Conservation (phyloP, 2,329 filamentous ascomycete genomes). For the Orbilia ellipsospora region DNA sequence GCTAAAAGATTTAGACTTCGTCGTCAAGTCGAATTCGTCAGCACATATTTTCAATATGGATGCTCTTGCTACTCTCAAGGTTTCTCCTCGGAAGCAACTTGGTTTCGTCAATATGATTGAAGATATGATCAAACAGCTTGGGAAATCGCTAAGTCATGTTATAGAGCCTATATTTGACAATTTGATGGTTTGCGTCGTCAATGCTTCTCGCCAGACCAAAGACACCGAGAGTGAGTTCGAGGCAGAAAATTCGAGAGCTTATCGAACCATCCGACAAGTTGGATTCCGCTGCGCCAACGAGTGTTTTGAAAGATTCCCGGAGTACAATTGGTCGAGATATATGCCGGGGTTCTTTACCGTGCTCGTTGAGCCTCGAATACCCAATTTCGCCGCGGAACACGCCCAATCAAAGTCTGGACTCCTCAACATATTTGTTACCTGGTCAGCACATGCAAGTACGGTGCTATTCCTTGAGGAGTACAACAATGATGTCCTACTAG, state of each 20-base stretch:
- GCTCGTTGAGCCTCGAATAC: conserved; percentile 79
- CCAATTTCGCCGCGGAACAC: conserved; percentile 83
- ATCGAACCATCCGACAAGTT: conserved; percentile 73
- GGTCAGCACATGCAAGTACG: conserved; percentile 76
- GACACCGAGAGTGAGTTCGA: conserved; percentile 60
- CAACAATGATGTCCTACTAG: conserved; percentile 71
- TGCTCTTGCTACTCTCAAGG: conserved; percentile 69
- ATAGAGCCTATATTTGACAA: conserved; percentile 79
- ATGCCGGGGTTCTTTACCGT: conserved; percentile 77
- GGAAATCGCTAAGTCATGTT: conserved; percentile 76
- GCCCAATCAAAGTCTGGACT: conserved; percentile 88
- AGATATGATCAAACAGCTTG: conserved; percentile 84
- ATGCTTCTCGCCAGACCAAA: conserved; percentile 70
- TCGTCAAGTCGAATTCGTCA: conserved; percentile 67
- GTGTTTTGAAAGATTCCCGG: conserved; percentile 78
- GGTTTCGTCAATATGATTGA: conserved; percentile 93
- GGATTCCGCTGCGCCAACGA: conserved; percentile 85
- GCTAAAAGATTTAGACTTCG: conserved; percentile 71
- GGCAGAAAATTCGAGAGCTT: conserved; percentile 46
- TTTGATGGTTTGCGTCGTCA: conserved; percentile 71
- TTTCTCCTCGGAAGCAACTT: conserved; percentile 81
- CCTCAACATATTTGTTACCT: conserved; percentile 81
- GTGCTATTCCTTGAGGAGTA: conserved; percentile 76
- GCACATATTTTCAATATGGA: conserved; percentile 59
- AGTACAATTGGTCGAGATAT: conserved; percentile 78